Conservation (phyloP, 1,284 basidiomycete species). For the Austropuccinia psidii region DNA sequence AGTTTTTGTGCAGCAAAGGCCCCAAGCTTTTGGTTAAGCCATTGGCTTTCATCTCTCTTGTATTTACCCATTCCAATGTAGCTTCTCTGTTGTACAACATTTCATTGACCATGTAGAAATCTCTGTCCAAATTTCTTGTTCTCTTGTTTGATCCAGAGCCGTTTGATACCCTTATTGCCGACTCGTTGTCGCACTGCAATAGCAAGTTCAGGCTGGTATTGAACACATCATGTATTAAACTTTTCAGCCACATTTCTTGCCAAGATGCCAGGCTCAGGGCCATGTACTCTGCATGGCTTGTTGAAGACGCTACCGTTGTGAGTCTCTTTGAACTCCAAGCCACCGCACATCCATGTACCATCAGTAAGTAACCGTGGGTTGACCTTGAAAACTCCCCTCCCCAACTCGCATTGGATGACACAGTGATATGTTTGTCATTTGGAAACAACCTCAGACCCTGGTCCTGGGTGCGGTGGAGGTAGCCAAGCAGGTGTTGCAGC, state of each 20-base stretch:
- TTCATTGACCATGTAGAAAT: conserved; percentile 6
- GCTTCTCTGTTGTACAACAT: not conserved
- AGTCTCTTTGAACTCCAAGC: not conserved
- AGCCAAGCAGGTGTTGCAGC: not conserved
- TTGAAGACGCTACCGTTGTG: not conserved
- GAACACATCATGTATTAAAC: not conserved
- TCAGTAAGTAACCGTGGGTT: not conserved
- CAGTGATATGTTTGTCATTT: too few species aligned
- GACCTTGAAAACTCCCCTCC: not conserved
- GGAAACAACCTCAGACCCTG: not conserved
- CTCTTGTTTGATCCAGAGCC: not conserved
- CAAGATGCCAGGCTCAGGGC: not conserved
- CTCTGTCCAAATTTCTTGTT: not conserved
- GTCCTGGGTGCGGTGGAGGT: not conserved
- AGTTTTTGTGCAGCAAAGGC: too few species aligned
- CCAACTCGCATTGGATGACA: not conserved
- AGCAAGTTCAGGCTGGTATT: not conserved
- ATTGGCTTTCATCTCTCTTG: not conserved
- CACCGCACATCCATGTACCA: not conserved
- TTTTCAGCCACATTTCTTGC: not conserved
- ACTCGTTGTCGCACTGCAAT: not conserved
- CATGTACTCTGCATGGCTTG: conserved; percentile 7
- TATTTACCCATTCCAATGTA: not conserved
- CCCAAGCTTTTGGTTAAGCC: not conserved
- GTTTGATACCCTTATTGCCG: not conserved